Evolutionary conservation across 164 flowering plant genomes (phyloP).

Genomic region (Aristolochia californica): DNA sequence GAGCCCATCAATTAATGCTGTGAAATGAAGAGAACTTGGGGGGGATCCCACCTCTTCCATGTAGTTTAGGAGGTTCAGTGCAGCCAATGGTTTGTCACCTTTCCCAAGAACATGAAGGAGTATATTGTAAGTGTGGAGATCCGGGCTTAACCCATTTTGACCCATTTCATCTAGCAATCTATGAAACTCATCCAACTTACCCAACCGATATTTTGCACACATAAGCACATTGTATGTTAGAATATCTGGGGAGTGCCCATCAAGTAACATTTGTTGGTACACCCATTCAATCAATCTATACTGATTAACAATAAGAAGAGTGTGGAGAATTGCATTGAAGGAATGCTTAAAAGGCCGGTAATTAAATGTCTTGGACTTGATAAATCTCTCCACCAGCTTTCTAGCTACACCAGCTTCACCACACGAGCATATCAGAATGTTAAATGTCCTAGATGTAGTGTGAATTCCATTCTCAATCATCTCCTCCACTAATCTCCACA

Average conservation of each 20-base stretch:
- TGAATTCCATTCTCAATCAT: conserved; percentile 71
- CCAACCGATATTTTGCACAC: conserved; percentile 60
- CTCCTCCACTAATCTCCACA: conserved; percentile 79
- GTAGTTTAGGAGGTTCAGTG: conserved; percentile 58
- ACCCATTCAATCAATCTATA: conserved; percentile 84
- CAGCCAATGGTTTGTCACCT: conserved; percentile 61
- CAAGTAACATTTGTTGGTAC: conserved; percentile 56
- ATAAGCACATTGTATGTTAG: conserved; percentile 67
- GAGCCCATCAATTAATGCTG: conserved; percentile 81
- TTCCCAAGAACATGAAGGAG: conserved; percentile 74
- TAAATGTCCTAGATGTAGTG: conserved; percentile 62
- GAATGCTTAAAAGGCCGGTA: conserved; percentile 71
- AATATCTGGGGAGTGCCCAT: conserved; percentile 50
- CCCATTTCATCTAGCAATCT: conserved; percentile 69
- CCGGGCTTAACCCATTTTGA: conserved; percentile 51
- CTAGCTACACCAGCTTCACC: conserved; percentile 67
- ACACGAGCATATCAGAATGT: conserved; percentile 70
- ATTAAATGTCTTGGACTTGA: conserved; percentile 59
- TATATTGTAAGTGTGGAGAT: conserved; percentile 71
- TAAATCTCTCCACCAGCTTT: conserved; percentile 66
- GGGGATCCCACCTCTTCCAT: conserved; percentile 68
- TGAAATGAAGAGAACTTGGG: conserved; percentile 74
- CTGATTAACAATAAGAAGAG: conserved; percentile 45
- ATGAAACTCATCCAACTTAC: conserved; percentile 56
- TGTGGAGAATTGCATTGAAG: conserved; percentile 67